Base-by-base conservation (phyloP, 495 filamentous ascomycete species). In the Xylaria venustula region DNA sequence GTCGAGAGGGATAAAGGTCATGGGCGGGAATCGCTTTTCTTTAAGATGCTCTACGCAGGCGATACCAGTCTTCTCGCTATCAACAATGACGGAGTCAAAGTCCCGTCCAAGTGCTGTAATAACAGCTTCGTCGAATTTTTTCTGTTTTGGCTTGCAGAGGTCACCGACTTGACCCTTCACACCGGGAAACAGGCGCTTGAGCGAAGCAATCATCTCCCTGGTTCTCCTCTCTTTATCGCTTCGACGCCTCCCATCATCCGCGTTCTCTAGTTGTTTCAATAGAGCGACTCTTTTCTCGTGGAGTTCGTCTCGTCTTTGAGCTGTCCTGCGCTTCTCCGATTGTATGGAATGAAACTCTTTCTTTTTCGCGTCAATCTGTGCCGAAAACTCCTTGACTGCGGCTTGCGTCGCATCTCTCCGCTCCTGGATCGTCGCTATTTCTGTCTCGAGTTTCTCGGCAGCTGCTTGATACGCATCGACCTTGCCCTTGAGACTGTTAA, bases 1-100 rank as follows among this genome's bases (percentile, higher is more conserved):
- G 75, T 99, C 94, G 12, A 98, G 82, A 0, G 94, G 94, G 56
- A 98, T 89, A 73, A 98, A 98, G 1, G 90, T 97, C 57, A 92
- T 87, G 62, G 91, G 90, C 23, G 90, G 87, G 20, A 87, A 84
- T 34, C 89, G 86, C 68, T 97, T 92, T 54, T 97, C 92, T 59
- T 91, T 91, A 47, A 98, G 83, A 73, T 95, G 94, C 66, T 96
- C 88, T 44, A 99, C 93, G 68, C 93, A 98, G 62, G 97, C 91
- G 62, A 90, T 89, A 28, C 90, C 95, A 0, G 88, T 93, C 78
- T 94, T 97, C 67, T 97, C 92, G 26, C 88, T 95, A 66, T 99
- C 94, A n/a, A 97, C 93, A 57, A 99, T 85, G 49, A 99, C 87
- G 11, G 92, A 88, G 67, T 98, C 93, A 65, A 96, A 95, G 64